Base-by-base conservation (phyloP, 2,329 filamentous ascomycete species). In the Penicillium glabrum region DNA sequence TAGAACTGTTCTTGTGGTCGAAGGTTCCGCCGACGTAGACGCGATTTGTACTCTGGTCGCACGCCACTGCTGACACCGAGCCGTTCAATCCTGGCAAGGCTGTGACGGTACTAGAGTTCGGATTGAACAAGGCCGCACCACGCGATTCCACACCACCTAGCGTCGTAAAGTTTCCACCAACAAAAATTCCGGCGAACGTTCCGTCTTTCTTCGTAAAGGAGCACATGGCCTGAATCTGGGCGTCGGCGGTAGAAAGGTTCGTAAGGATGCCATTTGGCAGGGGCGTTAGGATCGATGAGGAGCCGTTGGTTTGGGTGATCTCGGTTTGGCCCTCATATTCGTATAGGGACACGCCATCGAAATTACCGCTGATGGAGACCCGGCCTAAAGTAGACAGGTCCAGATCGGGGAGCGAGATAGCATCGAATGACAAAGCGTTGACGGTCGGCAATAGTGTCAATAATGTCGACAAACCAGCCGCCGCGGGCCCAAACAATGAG, bases 131-230 rank as follows among this genome's bases (percentile, higher is more conserved):
- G 24, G 93, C 95, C 55, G 96, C 85, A 45, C 90, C 90, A 52
- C 86, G 86, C 2, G 92, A 91, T 69, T 90, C 79, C 55, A 88
- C 82, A 57, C 87, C 87, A 57, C 88, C 90, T 60, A 99, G 78
- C 72, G 91, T 96, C 31, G 95, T 98, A 72, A 99, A 99, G 78
- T 98, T 98, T 47, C 95, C 95, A 54, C 90, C 95, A 16, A 99
- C 83, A 47, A 98, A 84, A 27, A 98, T 84, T 41, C 89, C 88
- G n/a, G 84, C 80, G 55, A 88, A 76, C 6, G 81, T 83, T 62
- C 89, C 89, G 73, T 90, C 83, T 56, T 82, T 80, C 66, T 82
- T 77, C 51, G 86, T 81, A 67, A 93, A 90, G 21, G 88, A 79
- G 78, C 95, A 99, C 89, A 99, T 95, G 62, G 91, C 83, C 69